A percentile compares a stretch with the other conserved stretches of the same genome.
Conservation (phyloP, 768 basidiomycete species). For the Astraeus odoratus region DNA sequence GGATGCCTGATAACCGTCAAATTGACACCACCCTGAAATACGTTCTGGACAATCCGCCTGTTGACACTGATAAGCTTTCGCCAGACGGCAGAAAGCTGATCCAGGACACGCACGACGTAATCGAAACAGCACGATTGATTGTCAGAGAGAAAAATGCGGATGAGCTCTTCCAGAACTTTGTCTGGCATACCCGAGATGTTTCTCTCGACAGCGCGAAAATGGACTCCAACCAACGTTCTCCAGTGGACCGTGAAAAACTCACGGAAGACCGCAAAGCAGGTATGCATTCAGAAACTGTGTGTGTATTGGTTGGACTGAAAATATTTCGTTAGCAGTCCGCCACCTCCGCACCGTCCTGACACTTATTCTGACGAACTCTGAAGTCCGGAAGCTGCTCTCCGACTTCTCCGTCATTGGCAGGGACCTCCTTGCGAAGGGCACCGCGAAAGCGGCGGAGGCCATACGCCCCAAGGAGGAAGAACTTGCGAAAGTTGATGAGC, state of each 20-base stretch:
- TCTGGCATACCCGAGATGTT: constrained; percentile 69
- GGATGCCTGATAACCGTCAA: constrained; percentile 74
- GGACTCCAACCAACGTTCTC: constrained; percentile 33
- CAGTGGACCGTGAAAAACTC: constrained; percentile 49
- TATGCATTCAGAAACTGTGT: constrained; percentile 18
- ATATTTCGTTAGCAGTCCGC: constrained; percentile 50
- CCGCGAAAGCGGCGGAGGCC: constrained; percentile 59
- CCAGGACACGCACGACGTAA: constrained; percentile 70
- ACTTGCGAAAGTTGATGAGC: constrained; percentile 59
- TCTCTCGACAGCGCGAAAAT: constrained; percentile 31
- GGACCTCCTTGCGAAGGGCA: constrained; percentile 73
- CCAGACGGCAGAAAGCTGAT: constrained; percentile 72
- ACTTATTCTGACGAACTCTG: constrained; percentile 87
- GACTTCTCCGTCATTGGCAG: constrained; percentile 76
- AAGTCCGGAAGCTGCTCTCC: constrained; percentile 81
- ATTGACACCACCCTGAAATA: constrained; percentile 70
- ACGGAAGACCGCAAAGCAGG: constrained; percentile 59
- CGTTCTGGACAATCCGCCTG: constrained; percentile 50
- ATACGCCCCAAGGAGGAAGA: constrained; percentile 61
- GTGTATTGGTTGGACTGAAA: background rate
- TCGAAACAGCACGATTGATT: constrained; percentile 64
- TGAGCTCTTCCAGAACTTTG: constrained; percentile 87
- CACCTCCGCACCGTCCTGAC: constrained; percentile 85
- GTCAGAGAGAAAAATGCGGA: constrained; percentile 84
- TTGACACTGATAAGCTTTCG: constrained; percentile 62